Evolutionary conservation across 1,284 basidiomycete genomes (phyloP).

Genomic region (Mycosarcoma mackinlayi): DNA sequence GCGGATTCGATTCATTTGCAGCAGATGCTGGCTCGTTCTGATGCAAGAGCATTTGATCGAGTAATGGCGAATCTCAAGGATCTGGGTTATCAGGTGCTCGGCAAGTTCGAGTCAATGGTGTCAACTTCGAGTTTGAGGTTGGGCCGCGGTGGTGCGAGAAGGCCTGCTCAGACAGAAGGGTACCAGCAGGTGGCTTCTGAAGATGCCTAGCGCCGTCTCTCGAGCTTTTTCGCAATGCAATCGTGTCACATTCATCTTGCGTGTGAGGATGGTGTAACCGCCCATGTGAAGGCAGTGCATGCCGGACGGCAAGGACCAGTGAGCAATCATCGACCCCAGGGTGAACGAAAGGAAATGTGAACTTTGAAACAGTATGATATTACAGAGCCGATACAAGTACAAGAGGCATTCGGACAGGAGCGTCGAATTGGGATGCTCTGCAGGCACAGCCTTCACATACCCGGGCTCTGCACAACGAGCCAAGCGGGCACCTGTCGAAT

Average conservation of each 20-base stretch:
- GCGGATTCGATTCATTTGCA: constrained; percentile 30
- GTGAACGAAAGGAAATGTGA: too few species aligned
- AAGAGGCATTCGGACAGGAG: too few species aligned
- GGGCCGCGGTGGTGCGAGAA: constrained; percentile 5
- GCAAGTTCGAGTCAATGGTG: constrained; percentile 31
- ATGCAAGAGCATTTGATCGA: constrained; percentile 42
- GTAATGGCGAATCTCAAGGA: constrained; percentile 47
- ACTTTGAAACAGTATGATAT: constrained; percentile 8
- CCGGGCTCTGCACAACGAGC: constrained; percentile 63
- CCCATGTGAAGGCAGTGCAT: too few species aligned
- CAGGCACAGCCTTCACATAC: constrained; percentile 4
- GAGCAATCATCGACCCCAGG: too few species aligned
- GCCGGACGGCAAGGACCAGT: too few species aligned
- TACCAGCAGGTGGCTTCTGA: constrained; percentile 44
- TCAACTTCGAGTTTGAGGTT: constrained; percentile 18
- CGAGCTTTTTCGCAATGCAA: too few species aligned
- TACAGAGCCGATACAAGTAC: constrained; percentile 33
- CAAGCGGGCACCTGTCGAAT: constrained; percentile 63
- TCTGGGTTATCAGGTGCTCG: constrained; percentile 43
- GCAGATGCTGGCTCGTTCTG: constrained; percentile 28
- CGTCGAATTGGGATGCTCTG: not conserved
- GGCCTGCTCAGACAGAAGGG: constrained; percentile 11
- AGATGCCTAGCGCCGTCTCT: constrained; percentile 22
- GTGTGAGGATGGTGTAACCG: too few species aligned
- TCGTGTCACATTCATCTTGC: not conserved